These are phyloP conservation scores for Raddia distichophylla DNA, from an alignment of 176 grass and related monocot species.

Conservation along the genomic window DNA sequence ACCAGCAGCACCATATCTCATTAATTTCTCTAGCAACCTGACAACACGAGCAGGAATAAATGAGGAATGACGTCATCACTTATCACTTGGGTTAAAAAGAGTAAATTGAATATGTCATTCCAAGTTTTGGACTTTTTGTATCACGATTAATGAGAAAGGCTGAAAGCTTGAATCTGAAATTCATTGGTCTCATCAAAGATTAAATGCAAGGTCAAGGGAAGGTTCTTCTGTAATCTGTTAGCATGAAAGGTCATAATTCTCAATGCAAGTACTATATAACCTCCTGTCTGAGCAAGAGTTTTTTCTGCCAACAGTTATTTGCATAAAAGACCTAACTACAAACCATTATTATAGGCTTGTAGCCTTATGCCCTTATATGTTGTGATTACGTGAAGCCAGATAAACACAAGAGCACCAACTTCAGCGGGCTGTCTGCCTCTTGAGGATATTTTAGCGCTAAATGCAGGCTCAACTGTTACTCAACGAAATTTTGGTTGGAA, in stretches of 20 bases:
- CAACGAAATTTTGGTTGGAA: not conserved
- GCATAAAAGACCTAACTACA: not conserved
- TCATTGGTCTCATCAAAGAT: slow-evolving; percentile 12
- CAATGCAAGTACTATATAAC: not conserved
- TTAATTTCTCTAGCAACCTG: slow-evolving; percentile 76
- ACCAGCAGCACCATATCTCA: slow-evolving; percentile 89
- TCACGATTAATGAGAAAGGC: not conserved
- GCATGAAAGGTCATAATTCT: not conserved
- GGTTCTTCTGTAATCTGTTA: not conserved
- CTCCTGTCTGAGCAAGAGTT: not conserved
- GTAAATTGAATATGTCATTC: not conserved
- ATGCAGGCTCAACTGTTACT: not conserved
- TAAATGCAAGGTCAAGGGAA: slow-evolving; percentile 2
- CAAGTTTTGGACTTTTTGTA: slow-evolving; percentile 11
- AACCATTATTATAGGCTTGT: not conserved
- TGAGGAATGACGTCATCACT: not conserved
- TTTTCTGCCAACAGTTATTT: not conserved
- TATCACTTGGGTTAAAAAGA: not conserved
- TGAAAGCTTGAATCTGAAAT: not conserved
- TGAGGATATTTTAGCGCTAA: not conserved
- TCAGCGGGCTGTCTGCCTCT: not conserved
- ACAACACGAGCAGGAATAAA: slow-evolving; percentile 12
- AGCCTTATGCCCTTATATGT: no score
- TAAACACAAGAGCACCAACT: slow-evolving; percentile 21
- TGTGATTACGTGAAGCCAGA: not conserved